Evolutionary conservation across 306 rosid species (phyloP).

Genomic region (Quercus robur): DNA sequence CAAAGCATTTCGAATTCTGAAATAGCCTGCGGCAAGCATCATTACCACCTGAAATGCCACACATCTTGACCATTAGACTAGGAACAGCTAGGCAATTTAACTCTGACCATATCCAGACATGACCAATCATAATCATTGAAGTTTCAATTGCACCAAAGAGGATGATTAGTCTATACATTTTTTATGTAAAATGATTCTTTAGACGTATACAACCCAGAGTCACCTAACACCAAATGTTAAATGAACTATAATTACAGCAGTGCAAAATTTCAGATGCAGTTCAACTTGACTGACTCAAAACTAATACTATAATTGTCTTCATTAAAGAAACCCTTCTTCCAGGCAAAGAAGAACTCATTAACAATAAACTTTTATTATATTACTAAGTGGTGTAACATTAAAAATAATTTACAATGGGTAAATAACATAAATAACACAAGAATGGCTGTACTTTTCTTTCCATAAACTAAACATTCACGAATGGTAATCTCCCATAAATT

Average conservation of each 20-base stretch:
- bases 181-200: background rate
- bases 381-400: background rate
- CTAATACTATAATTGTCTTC: background rate
- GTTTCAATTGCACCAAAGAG: background rate
- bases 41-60: slow-evolving; percentile 70
- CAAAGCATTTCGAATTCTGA: slow-evolving; percentile 76
- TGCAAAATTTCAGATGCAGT: background rate
- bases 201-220: background rate
- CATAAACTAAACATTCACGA: background rate
- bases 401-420: background rate
- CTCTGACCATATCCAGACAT: background rate
- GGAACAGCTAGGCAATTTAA: background rate
- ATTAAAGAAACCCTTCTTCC: background rate
- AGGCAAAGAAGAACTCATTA: background rate
- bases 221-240: background rate
- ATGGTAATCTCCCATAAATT: background rate
- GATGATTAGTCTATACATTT: background rate
- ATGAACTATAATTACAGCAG: background rate
- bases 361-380: background rate
- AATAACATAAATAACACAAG: background rate
- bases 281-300: background rate
- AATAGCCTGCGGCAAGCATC: slow-evolving; percentile 98
- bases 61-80: slow-evolving; percentile 15
- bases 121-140: background rate
- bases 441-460: background rate